Percentiles rank a stretch among this genome's conserved stretches.
phyloP scores from a whole-genome alignment of 495 filamentous ascomycete genomes.

The Penicillium riverlandense region DNA sequence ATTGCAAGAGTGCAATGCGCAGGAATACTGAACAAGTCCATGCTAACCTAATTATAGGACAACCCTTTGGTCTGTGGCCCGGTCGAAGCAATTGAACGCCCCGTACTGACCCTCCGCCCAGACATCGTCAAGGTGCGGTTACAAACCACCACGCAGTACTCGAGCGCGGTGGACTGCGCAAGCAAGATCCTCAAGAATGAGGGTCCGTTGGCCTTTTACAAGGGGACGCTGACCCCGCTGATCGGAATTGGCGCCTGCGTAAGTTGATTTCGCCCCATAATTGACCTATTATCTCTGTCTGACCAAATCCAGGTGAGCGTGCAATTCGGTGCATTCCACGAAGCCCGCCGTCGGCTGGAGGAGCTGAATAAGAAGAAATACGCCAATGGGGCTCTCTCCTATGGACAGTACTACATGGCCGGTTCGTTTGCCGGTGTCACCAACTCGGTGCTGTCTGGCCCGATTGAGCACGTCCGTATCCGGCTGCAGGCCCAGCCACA shows the following conservation, averaged over 20 bases:
- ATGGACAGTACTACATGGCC: slow-evolving; percentile 80
- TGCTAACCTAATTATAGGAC: slow-evolving; percentile 52
- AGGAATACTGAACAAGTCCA: not conserved
- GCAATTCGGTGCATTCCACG: slow-evolving; percentile 97
- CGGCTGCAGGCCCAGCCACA: slow-evolving; percentile 97
- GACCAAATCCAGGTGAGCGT: slow-evolving; percentile 59
- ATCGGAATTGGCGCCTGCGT: slow-evolving; percentile 95
- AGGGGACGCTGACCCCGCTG: slow-evolving; percentile 93
- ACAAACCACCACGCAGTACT: slow-evolving; percentile 79
- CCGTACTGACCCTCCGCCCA: slow-evolving; percentile 21
- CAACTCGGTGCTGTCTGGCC: slow-evolving; percentile 80
- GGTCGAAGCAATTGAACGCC: not conserved
- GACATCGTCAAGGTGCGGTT: slow-evolving; percentile 98
- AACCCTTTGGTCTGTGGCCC: slow-evolving; percentile 68
- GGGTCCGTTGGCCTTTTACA: slow-evolving; percentile 91
- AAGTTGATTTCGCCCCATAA: slow-evolving; percentile 18
- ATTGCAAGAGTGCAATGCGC: not conserved
- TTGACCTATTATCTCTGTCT: not conserved
- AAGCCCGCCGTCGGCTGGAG: slow-evolving; percentile 80
- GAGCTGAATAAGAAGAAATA: slow-evolving; percentile 54
- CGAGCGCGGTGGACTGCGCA: slow-evolving; percentile 71
- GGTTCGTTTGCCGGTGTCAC: slow-evolving; percentile 90
- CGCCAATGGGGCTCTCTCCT: slow-evolving; percentile 50
- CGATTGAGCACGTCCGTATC: slow-evolving; percentile 97
- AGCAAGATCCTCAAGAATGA: slow-evolving; percentile 80